Evolutionary conservation across 2,329 filamentous ascomycete species (phyloP).

Genomic region (Mycocentrospora acerina): DNA sequence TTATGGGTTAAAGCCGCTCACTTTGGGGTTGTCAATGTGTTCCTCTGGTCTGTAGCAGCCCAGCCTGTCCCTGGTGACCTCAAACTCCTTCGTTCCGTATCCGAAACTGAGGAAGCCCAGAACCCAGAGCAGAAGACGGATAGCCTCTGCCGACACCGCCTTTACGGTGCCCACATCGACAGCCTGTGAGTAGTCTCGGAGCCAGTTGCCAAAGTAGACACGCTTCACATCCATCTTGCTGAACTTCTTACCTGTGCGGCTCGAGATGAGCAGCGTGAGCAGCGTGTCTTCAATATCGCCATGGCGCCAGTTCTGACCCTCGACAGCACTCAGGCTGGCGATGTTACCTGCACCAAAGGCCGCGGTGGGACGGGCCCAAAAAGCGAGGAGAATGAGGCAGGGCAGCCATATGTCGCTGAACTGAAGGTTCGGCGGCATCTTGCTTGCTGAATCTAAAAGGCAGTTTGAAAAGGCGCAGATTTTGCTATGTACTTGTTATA

Average conservation of each 20-base stretch:
- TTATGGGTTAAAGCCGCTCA: conserved; percentile 6
- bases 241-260: conserved; percentile 75
- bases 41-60: conserved; percentile 73
- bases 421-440: conserved; percentile 29
- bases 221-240: conserved; percentile 83
- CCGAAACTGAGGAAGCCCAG: conserved; percentile 89
- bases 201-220: conserved; percentile 96
- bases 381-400: conserved; percentile 55
- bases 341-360: conserved; percentile 91
- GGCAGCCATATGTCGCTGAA: conserved; percentile 42
- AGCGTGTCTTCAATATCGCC: conserved; percentile 88
- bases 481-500: too few relatives aligned
- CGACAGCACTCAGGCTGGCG: conserved; percentile 74
- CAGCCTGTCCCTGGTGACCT: conserved; percentile 76
- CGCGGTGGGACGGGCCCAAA: conserved; percentile 68
- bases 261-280: conserved; percentile 68
- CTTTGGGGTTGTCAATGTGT: conserved; percentile 75
- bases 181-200: conserved; percentile 89
- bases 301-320: conserved; percentile 73
- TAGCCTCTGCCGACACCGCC: conserved; percentile 84
- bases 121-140: conserved; percentile 84
- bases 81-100: conserved; percentile 80
- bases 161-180: conserved; percentile 93
- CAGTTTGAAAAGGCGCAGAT: background rate
- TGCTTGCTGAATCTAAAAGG: conserved; percentile 2